Percentiles rank a stretch among this genome's conserved stretches.
These are phyloP conservation scores for Lactarius trivialis DNA, from an alignment of 768 basidiomycete species.

Conservation along the genomic window DNA sequence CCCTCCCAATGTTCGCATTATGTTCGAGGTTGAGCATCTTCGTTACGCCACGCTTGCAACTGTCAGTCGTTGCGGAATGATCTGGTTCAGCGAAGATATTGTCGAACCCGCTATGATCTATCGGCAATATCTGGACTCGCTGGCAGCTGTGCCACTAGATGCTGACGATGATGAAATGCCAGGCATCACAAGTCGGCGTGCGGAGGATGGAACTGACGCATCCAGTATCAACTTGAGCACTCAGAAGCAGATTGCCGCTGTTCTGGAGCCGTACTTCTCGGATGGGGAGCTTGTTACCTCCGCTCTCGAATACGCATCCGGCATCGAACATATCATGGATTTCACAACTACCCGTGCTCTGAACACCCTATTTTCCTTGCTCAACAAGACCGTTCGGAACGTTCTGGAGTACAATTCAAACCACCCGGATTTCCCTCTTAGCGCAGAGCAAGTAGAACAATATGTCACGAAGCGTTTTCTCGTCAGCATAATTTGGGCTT, in stretches of 20 bases:
- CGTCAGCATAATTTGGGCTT: slow-evolving; percentile 94
- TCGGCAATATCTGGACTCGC: slow-evolving; percentile 74
- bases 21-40: slow-evolving; percentile 99
- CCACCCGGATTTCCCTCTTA: slow-evolving; percentile 90
- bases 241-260: slow-evolving; percentile 66
- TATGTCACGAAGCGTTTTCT: slow-evolving; percentile 87
- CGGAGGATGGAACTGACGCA: slow-evolving; percentile 44
- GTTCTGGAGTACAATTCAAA: slow-evolving; percentile 92
- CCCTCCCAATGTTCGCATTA: slow-evolving; percentile 94
- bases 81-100: slow-evolving; percentile 99
- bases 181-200: slow-evolving; percentile 57
- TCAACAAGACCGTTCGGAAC: slow-evolving; percentile 94
- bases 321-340: slow-evolving; percentile 98
- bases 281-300: slow-evolving; percentile 74
- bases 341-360: slow-evolving; percentile 89
- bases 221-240: slow-evolving; percentile 55
- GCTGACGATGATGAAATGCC: slow-evolving; percentile 79
- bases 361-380: slow-evolving; percentile 91
- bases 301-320: slow-evolving; percentile 72
- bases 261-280: slow-evolving; percentile 78
- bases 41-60: slow-evolving; percentile 96
- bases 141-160: slow-evolving; percentile 71
- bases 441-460: slow-evolving; percentile 77
- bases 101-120: slow-evolving; percentile 90
- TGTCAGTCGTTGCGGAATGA: slow-evolving; percentile 99